A percentile compares a stretch with the other conserved stretches of the same genome.
These are phyloP conservation scores for Penicillium alfredii DNA, from an alignment of 495 filamentous ascomycete genomes.

Conservation along the genomic window DNA sequence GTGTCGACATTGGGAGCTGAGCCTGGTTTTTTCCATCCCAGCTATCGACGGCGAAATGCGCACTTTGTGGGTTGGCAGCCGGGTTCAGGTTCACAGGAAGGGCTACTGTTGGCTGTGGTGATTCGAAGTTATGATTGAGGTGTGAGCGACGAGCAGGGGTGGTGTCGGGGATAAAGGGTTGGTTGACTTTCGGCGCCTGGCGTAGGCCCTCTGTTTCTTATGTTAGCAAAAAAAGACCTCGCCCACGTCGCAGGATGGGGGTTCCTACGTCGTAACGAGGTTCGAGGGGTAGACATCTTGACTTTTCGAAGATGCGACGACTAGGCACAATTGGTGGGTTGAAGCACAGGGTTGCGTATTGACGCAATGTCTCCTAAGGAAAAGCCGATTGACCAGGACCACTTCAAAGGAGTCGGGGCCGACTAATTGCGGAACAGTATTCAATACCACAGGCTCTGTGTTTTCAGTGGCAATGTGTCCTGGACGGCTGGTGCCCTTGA, in stretches of 20 bases:
- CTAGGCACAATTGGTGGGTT: not conserved
- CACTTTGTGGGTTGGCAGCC: constrained; percentile 25
- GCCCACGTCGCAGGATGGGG: not conserved
- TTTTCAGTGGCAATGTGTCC: no score
- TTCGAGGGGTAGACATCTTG: constrained; percentile 24
- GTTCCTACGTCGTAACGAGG: constrained; percentile 24
- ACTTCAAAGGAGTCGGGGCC: not conserved
- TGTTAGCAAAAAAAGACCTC: constrained; percentile 10
- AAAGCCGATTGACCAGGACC: not conserved
- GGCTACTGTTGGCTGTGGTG: constrained; percentile 28
- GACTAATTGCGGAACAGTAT: no score
- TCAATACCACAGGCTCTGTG: no score
- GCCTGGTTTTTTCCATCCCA: constrained; percentile 37
- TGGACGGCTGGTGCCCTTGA: constrained; percentile 8
- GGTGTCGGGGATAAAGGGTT: constrained; percentile 45
- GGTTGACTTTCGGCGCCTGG: constrained; percentile 42
- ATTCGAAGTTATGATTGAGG: constrained; percentile 26
- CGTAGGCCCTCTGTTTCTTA: constrained; percentile 38
- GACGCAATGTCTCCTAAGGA: not conserved
- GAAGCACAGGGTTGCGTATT: not conserved
- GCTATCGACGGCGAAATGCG: constrained; percentile 26
- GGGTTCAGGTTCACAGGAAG: constrained; percentile 26
- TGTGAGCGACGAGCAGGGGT: constrained; percentile 36
- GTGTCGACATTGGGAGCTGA: constrained; percentile 36
- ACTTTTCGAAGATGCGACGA: not conserved